Percentiles rank a stretch among this genome's conserved stretches.
Evolutionary conservation across 805 yeast genomes (phyloP).

Genomic region (Yarrowia osloensis): DNA sequence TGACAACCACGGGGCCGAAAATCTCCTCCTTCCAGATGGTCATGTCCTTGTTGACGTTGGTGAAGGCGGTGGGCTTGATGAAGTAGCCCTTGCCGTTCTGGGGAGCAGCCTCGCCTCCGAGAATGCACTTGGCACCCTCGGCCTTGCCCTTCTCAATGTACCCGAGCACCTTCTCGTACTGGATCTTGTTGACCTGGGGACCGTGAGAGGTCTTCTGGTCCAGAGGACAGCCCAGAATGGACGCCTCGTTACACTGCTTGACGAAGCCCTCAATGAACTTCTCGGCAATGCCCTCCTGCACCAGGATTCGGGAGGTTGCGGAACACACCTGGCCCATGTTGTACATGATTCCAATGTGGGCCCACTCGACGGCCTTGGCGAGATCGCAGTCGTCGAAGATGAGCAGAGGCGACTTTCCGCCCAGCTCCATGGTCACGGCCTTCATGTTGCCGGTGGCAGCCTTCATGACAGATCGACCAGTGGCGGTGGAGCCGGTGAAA

Average conservation of each 20-base stretch:
- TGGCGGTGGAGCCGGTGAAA: slow-evolving; percentile 92
- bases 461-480: slow-evolving; percentile 81
- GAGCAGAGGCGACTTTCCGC: slow-evolving; percentile 94
- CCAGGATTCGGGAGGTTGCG: slow-evolving; percentile 89
- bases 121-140: slow-evolving; percentile 80
- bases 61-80: slow-evolving; percentile 75
- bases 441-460: slow-evolving; percentile 82
- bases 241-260: slow-evolving; percentile 50
- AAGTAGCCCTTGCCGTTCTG: slow-evolving; percentile 47
- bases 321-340: slow-evolving; percentile 96
- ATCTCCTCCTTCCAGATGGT: slow-evolving; percentile 84
- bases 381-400: slow-evolving; percentile 84
- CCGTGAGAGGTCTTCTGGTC: slow-evolving; percentile 80
- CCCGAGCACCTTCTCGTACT: slow-evolving; percentile 72
- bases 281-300: slow-evolving; percentile 84
- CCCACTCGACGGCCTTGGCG: slow-evolving; percentile 71
- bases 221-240: slow-evolving; percentile 81
- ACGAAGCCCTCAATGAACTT: slow-evolving; percentile 64
- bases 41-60: slow-evolving; percentile 74
- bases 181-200: slow-evolving; percentile 83
- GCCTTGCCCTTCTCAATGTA: slow-evolving; percentile 75
- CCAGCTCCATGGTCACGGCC: slow-evolving; percentile 90
- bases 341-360: slow-evolving; percentile 81
- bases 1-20: slow-evolving; percentile 90
- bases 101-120: slow-evolving; percentile 78